A percentile compares a stretch with the other conserved stretches of the same genome.
These are phyloP conservation scores for Ganoderma meredithae DNA, from an alignment of 1,284 basidiomycete species.

Conservation along the genomic window DNA sequence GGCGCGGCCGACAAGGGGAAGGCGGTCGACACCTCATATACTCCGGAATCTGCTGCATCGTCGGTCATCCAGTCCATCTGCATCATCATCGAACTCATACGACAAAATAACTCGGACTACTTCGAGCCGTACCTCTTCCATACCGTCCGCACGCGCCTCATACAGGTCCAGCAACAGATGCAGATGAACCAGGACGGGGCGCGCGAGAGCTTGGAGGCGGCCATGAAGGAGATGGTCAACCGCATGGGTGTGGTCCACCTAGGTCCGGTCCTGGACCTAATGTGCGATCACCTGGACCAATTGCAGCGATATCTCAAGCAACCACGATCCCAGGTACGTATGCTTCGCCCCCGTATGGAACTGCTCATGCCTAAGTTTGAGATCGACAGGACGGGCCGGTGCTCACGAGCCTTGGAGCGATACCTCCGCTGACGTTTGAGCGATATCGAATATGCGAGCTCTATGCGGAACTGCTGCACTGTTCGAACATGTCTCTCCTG, in stretches of 20 bases:
- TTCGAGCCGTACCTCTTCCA: constrained; percentile 99
- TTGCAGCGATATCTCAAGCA: constrained; percentile 77
- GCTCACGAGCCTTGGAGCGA: constrained; percentile 73
- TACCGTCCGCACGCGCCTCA: constrained; percentile 89
- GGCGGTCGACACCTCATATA: constrained; percentile 26
- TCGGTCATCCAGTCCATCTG: constrained; percentile 90
- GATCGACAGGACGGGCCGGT: constrained; percentile 64
- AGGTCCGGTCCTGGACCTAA: constrained; percentile 81
- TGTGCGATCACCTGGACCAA: constrained; percentile 75
- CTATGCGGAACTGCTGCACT: constrained; percentile 96
- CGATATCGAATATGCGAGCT: constrained; percentile 98
- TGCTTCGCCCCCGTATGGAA: constrained; percentile 26
- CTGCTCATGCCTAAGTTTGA: constrained; percentile 15
- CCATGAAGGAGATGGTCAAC: constrained; percentile 88
- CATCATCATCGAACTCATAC: constrained; percentile 94
- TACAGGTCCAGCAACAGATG: constrained; percentile 77
- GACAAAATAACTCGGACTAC: constrained; percentile 99
- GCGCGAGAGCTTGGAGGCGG: constrained; percentile 76
- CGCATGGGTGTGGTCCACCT: constrained; percentile 96
- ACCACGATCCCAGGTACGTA: constrained; percentile 79
- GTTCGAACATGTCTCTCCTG: constrained; percentile 97
- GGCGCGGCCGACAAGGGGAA: constrained; percentile 26
- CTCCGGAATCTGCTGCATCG: constrained; percentile 82
- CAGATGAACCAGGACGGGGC: constrained; percentile 62
- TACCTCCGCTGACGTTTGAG: constrained; percentile 91